Base-by-base conservation (phyloP, 805 yeast species). In the Diddensiella santjacobensis region DNA sequence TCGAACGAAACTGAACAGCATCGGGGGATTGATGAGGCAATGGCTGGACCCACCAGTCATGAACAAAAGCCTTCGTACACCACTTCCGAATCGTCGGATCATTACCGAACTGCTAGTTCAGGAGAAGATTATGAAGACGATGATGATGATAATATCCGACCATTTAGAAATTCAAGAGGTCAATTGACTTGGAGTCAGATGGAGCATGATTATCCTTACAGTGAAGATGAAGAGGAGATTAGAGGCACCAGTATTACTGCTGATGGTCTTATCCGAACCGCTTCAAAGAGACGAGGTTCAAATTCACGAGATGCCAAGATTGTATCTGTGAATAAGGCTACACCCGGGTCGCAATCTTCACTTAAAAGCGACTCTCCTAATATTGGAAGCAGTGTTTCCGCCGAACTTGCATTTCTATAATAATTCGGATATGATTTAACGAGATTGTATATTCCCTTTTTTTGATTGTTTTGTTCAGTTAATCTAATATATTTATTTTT, bases 231-330 rank as follows among this genome's bases (percentile, higher is more conserved):
- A 8, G 44, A 23, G 35, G 50, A 45, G 19, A 37, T 20, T n/a
- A 43, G 41, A 18, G 42, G 30, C 4, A 30, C 11, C 4, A 33
- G 42, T 6, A 40, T 24, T n/a, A 45, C 35, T 3, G 44, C 39
- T 11, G 22, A 24, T n/a, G 44, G 26, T 55, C 57, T 36, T 55
- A 54, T 23, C 15, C 26, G 39, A 38, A 38, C 22, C 20, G 38
- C 38, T 8, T 35, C 38, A 6, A 35, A 22, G 22, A 17, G 45
- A 22, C 10, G 47, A 18, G 64, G 68, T 35, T 63, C 62, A 23
- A 60, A 67, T 22, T 65, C 67, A 22, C 60, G 63, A 44, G 60
- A 66, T 18, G 69, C 63, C 4, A 63, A 59, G 23, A 67, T 65
- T 22, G 49, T 61, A 8, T 63, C 48, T 58, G 68, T 65, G 39